These are phyloP conservation scores for Entomortierella beljakovae DNA, from an alignment of 192 early-diverging fungal genomes.

Conservation along the genomic window DNA sequence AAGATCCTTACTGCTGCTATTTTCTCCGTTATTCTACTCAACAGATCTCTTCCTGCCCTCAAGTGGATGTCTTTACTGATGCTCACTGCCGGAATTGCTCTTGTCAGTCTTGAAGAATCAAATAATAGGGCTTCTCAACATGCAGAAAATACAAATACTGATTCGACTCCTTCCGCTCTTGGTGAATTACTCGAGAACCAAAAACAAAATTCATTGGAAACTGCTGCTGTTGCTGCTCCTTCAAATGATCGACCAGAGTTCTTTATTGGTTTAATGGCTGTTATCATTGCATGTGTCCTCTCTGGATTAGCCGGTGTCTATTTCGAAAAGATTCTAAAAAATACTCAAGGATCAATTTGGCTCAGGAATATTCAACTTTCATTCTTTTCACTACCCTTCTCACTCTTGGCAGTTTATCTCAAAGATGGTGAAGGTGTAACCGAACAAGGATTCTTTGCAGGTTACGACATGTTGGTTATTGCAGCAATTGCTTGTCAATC, in stretches of 20 bases:
- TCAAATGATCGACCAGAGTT: slow-evolving; percentile 55
- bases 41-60: slow-evolving; percentile 68
- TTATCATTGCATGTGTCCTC: slow-evolving; percentile 85
- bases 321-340: slow-evolving; percentile 99
- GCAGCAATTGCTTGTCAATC: slow-evolving; percentile 91
- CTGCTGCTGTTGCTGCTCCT: slow-evolving; percentile 12
- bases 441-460: slow-evolving; percentile 90
- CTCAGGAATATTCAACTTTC: slow-evolving; percentile 94
- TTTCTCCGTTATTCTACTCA: slow-evolving; percentile 88
- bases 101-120: slow-evolving; percentile 81
- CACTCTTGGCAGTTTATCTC: slow-evolving; percentile 81
- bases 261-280: slow-evolving; percentile 82
- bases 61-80: slow-evolving; percentile 89
- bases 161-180: slow-evolving; percentile 19
- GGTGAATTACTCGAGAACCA: slow-evolving; percentile 20
- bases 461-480: slow-evolving; percentile 86
- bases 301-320: slow-evolving; percentile 98
- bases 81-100: slow-evolving; percentile 88
- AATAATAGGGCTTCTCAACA: slow-evolving; percentile 26
- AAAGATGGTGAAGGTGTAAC: slow-evolving; percentile 79
- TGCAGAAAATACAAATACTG: slow-evolving; percentile 16
- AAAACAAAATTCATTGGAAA: not conserved
- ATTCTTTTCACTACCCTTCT: slow-evolving; percentile 84
- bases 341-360: slow-evolving; percentile 82
- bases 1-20: slow-evolving; percentile 97